Percentiles rank a stretch among this genome's conserved stretches.
Conservation (phyloP, 805 yeast species). For the Kodamaea kaohsiungensis region DNA sequence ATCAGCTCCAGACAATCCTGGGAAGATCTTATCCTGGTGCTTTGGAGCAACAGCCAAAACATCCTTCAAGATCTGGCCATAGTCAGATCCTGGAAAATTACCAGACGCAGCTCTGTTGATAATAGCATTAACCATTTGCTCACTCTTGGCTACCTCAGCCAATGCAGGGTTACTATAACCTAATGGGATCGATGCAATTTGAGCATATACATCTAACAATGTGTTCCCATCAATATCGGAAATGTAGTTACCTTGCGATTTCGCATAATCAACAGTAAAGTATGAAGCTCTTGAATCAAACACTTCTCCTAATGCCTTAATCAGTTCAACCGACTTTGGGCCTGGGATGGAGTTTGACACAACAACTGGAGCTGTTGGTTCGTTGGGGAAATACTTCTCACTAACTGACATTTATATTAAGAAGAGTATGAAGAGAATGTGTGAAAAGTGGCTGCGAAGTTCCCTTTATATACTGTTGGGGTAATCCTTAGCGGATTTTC, state of each 20-base stretch:
- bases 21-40: constrained; percentile 75
- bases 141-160: constrained; percentile 65
- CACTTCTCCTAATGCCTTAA: constrained; percentile 57
- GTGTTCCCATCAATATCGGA: constrained; percentile 80
- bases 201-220: constrained; percentile 75
- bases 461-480: neutral
- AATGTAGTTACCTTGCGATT: constrained; percentile 77
- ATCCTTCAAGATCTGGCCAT: constrained; percentile 53
- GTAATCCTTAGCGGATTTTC: neutral
- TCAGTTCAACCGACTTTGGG: constrained; percentile 57
- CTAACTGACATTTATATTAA: constrained; percentile 43
- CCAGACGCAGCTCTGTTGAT: constrained; percentile 86
- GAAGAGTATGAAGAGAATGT: neutral
- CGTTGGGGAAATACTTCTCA: constrained; percentile 69
- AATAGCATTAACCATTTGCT: constrained; percentile 68
- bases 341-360: constrained; percentile 71
- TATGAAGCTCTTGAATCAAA: constrained; percentile 74
- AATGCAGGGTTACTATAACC: constrained; percentile 86
- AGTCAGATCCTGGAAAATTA: constrained; percentile 51
- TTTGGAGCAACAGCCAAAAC: constrained; percentile 71
- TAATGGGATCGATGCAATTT: constrained; percentile 80
- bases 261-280: constrained; percentile 73
- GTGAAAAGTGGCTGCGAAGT: neutral
- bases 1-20: constrained; percentile 82
- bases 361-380: constrained; percentile 72